Evolutionary conservation across 805 yeast genomes (phyloP), one percentile per base, ranked within the genome.

Genomic region (Saccharomycopsis fodiens): DNA sequence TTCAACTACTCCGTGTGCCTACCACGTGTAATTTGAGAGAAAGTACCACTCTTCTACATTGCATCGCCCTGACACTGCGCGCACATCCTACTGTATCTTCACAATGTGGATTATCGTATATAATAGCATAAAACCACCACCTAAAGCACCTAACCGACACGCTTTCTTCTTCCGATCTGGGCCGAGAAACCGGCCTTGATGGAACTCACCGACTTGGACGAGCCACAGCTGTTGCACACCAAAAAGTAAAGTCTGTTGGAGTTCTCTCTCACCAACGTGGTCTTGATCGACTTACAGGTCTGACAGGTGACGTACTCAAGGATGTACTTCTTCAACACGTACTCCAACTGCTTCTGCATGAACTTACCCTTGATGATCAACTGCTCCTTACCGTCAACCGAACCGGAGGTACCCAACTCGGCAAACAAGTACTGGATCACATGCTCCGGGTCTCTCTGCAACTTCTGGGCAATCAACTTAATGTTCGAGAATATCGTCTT

Each of bases 171-270:
- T 57, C 95, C 95, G 59, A 86, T 81, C 62, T 85, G 91, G 57
- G 98, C 99, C 74, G 89, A 96, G 95, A 86, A 93, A 83, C 99
- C 99, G 41, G 97, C 86, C 79, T 94, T 93, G 68, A 93, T 93
- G 39, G 96, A 87, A 56, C 93, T 79, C 47, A 93, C 99, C 42
- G 97, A 88, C 71, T 96, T 83, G 41, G 97, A 81, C 41, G 96
- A 85, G 56, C 98, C 98, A 76, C 99, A 93, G 47, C 95, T 85
- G 64, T 89, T 88, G 76, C 99, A 93, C 59, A 89, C 95, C 74
- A 93, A 76, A 74, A 93, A 93, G 73, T 86, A 95, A 69, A 93
- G 78, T 74, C 99, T 85, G 74, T 89, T 93, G 50, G 93, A 83
- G 57, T 85, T 82, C 71, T 93, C 99, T 70, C 95, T 89, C 74